These are phyloP conservation scores for Penicillium bialowiezense DNA, from an alignment of 495 filamentous ascomycete species.

Conservation along the genomic window DNA sequence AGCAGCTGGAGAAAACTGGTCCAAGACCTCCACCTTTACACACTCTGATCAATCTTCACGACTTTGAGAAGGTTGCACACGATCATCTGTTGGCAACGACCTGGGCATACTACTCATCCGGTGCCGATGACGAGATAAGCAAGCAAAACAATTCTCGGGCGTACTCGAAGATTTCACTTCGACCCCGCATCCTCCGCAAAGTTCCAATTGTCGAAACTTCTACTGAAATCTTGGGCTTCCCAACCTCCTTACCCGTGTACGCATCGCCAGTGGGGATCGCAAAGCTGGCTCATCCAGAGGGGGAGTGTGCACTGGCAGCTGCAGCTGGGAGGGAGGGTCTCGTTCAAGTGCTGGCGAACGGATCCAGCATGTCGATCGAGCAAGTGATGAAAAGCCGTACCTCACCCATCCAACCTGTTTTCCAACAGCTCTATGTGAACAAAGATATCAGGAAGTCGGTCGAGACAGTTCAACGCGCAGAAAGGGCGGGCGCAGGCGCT, in stretches of 20 bases:
- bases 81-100: slow-evolving; percentile 57
- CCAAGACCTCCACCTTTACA: slow-evolving; percentile 54
- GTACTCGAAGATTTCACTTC: slow-evolving; percentile 78
- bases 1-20: background rate
- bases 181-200: slow-evolving; percentile 70
- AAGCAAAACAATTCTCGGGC: slow-evolving; percentile 76
- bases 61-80: slow-evolving; percentile 61
- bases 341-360: slow-evolving; percentile 27
- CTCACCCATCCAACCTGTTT: slow-evolving; percentile 65
- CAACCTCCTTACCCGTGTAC: slow-evolving; percentile 69
- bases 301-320: slow-evolving; percentile 69
- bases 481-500: slow-evolving; percentile 71
- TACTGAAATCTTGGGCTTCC: slow-evolving; percentile 73
- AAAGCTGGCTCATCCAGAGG: slow-evolving; percentile 77
- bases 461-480: slow-evolving; percentile 72
- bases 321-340: slow-evolving; percentile 65
- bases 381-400: slow-evolving; percentile 61
- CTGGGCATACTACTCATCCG: slow-evolving; percentile 85
- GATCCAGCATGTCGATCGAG: slow-evolving; percentile 57
- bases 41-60: slow-evolving; percentile 59
- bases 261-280: slow-evolving; percentile 76
- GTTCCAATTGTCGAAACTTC: slow-evolving; percentile 67
- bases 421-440: slow-evolving; percentile 88
- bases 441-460: slow-evolving; percentile 74
- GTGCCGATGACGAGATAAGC: slow-evolving; percentile 86